A percentile compares a stretch with the other conserved stretches of the same genome.
These are phyloP conservation scores for Magnolia officinalis DNA, from an alignment of 164 flowering plant species.

Conservation along the genomic window DNA sequence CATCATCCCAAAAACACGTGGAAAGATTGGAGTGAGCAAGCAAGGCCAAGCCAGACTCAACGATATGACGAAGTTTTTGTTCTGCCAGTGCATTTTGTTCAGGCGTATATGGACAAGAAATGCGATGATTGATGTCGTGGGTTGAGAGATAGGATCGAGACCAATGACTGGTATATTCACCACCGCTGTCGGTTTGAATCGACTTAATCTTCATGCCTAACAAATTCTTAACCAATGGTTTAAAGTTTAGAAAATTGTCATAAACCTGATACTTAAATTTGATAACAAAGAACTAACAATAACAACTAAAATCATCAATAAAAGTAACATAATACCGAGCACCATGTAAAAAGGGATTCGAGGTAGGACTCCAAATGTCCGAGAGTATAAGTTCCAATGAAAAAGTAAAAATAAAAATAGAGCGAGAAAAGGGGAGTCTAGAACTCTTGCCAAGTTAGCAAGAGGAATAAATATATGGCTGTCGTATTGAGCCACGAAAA, in stretches of 20 bases:
- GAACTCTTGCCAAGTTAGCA: neutral
- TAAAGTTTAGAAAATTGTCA: neutral
- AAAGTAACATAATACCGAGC: neutral
- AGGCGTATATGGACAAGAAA: neutral
- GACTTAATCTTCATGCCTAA: neutral
- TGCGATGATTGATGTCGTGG: too few relatives aligned
- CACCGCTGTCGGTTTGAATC: neutral
- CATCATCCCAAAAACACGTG: neutral
- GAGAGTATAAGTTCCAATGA: neutral
- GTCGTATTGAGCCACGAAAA: neutral
- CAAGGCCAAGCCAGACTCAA: neutral
- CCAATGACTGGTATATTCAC: neutral
- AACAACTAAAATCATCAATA: neutral
- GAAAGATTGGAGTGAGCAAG: neutral
- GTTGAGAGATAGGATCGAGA: neutral
- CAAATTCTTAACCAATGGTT: neutral
- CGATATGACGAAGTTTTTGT: neutral
- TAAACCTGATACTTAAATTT: neutral
- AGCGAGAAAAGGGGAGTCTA: neutral
- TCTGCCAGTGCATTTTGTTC: neutral
- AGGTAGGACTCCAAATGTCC: neutral
- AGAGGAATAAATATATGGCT: neutral
- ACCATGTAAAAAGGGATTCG: neutral
- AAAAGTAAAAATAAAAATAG: neutral
- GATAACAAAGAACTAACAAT: neutral